A percentile compares a stretch with the other conserved stretches of the same genome.
phyloP scores from a whole-genome alignment of 2,329 filamentous ascomycete species.

The Aspergillus niger region DNA sequence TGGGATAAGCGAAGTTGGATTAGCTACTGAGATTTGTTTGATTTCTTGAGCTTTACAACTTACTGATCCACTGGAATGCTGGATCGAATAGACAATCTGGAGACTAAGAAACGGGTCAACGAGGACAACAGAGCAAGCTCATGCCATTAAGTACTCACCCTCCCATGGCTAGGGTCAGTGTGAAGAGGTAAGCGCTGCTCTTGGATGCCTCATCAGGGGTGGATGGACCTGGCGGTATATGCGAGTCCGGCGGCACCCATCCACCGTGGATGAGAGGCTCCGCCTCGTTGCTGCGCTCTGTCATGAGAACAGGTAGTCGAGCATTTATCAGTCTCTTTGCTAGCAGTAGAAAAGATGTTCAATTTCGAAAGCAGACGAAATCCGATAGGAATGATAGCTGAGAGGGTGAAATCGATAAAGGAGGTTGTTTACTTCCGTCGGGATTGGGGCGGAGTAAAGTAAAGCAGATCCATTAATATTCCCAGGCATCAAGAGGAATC shows the following conservation, averaged over 20 bases:
- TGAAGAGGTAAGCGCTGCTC: constrained; percentile 78
- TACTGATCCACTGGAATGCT: constrained; percentile 84
- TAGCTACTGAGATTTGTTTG: not conserved
- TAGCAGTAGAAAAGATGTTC: not conserved
- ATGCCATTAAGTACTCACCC: constrained; percentile 49
- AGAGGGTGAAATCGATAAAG: not conserved
- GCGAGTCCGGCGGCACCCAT: not conserved
- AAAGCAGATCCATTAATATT: no score
- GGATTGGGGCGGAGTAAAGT: not conserved
- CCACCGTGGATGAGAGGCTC: constrained; percentile 9
- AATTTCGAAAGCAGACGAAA: no score
- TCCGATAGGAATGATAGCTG: not conserved
- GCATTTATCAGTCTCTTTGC: not conserved
- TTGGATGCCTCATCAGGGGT: constrained; percentile 52
- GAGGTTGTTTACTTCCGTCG: not conserved
- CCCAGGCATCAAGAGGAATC: not conserved
- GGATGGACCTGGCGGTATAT: not conserved
- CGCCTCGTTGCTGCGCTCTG: constrained; percentile 1
- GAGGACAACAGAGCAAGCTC: not conserved
- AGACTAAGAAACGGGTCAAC: constrained; percentile 51
- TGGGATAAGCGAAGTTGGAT: not conserved
- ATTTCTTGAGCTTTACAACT: constrained; percentile 26
- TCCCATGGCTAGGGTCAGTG: constrained; percentile 82
- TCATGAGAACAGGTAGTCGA: not conserved
- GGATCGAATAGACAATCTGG: constrained; percentile 93